Evolutionary conservation across 192 early-diverging fungal genomes (phyloP).

Genomic region (Backusella mclennaniae): DNA sequence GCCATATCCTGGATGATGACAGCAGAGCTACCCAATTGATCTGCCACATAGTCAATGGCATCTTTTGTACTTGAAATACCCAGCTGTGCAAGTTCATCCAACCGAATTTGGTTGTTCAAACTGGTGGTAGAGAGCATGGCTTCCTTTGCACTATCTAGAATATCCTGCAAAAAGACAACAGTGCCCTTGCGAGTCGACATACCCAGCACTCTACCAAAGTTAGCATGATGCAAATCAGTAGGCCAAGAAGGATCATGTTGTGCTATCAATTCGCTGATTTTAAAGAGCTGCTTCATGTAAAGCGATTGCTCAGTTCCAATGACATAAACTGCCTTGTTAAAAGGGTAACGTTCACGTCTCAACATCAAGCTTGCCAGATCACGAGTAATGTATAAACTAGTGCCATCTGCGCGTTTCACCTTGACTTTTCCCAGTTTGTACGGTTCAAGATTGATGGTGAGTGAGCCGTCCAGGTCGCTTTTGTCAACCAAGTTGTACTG

Average conservation of each 20-base stretch:
- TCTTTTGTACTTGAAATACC: constrained; percentile 3
- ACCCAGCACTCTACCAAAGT: constrained; percentile 86
- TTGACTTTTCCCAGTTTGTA: constrained; percentile 74
- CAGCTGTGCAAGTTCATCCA: background rate
- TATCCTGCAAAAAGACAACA: constrained; percentile 91
- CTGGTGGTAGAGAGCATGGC: constrained; percentile 79
- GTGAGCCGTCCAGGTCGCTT: constrained; percentile 66
- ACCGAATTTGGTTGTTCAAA: background rate
- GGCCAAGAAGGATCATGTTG: constrained; percentile 24
- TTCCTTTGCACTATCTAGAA: constrained; percentile 77
- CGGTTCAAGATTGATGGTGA: constrained; percentile 71
- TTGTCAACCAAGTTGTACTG: constrained; percentile 58
- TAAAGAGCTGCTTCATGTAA: constrained; percentile 90
- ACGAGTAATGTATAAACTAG: constrained; percentile 86
- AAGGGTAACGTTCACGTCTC: constrained; percentile 71
- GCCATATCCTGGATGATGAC: constrained; percentile 88
- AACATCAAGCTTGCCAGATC: constrained; percentile 86
- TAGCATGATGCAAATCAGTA: constrained; percentile 70
- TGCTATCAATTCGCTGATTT: constrained; percentile 67
- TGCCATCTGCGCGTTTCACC: constrained; percentile 79
- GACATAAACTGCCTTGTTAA: constrained; percentile 85
- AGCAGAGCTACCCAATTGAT: constrained; percentile 83
- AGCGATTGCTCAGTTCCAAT: constrained; percentile 81
- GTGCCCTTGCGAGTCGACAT: constrained; percentile 94
- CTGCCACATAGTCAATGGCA: constrained; percentile 69